Percentiles rank a stretch among this genome's conserved stretches.
phyloP scores from a whole-genome alignment of 495 filamentous ascomycete species.

The Tetracladium setigerum region DNA sequence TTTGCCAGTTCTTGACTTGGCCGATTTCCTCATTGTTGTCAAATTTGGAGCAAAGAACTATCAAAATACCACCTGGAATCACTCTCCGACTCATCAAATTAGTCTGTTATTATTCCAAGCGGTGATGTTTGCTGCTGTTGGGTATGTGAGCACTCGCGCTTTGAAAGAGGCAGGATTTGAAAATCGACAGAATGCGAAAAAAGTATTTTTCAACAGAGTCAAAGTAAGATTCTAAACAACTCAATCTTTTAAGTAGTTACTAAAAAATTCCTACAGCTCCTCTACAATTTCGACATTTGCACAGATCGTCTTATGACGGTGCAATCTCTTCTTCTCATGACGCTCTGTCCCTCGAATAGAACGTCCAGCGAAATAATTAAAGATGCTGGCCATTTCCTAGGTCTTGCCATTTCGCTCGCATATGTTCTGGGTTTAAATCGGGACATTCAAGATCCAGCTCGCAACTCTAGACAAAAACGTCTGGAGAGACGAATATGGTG shows the following conservation, averaged over 20 bases:
- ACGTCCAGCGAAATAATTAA: constrained; percentile 83
- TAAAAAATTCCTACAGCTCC: constrained; percentile 7
- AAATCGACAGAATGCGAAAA: constrained; percentile 61
- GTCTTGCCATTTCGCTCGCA: constrained; percentile 67
- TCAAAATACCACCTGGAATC: no score
- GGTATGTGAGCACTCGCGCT: constrained; percentile 55
- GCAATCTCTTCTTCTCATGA: constrained; percentile 74
- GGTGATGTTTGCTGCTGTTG: constrained; percentile 49
- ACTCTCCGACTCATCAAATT: no score
- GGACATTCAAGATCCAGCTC: constrained; percentile 60
- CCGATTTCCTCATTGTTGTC: constrained; percentile 59
- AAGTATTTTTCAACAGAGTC: constrained; percentile 66
- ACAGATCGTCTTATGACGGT: constrained; percentile 71
- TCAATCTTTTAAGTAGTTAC: not conserved
- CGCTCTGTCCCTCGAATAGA: constrained; percentile 81
- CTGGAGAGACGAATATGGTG: constrained; percentile 89
- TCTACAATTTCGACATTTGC: constrained; percentile 83
- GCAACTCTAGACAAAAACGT: constrained; percentile 56
- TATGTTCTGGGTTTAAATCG: constrained; percentile 75
- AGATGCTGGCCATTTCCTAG: constrained; percentile 87
- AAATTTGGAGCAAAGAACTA: constrained; percentile 43
- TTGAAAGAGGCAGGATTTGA: constrained; percentile 61
- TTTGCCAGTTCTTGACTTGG: constrained; percentile 74
- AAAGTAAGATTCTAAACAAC: constrained; percentile 42
- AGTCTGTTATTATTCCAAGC: constrained; percentile 78